Evolutionary conservation across 345 rosid species (phyloP), one percentile per base, ranked within the genome.

Genomic region (Hevea brasiliensis): DNA sequence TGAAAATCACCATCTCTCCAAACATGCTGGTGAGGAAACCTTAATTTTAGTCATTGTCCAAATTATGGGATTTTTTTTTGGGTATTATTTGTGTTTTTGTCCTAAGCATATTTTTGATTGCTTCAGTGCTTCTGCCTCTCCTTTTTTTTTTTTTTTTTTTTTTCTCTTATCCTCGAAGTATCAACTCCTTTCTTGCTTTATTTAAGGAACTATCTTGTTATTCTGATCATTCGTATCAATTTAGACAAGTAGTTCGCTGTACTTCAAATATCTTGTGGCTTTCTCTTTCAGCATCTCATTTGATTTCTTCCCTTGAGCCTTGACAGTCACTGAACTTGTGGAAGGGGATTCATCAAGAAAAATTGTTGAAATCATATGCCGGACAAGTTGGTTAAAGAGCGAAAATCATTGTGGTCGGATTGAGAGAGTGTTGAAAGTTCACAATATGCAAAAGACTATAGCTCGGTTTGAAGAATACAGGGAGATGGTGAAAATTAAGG

Each of bases 261-360:
- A 8, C 27, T 37, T 32, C 4, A 54, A 73, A 29, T 48, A 60
- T n/a, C 48, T 73, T 35, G 48, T 55, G 14, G 56, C 60, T 66
- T 73, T 61, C 48, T 66, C 15, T 17, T 70, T 64, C 62, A 61
- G 62, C 14, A 21, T 42, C 76, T 76, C 44, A 80, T 35, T 42
- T 17, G n/a, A 41, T 73, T 67, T 69, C 42, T 65, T 68, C 55
- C 42, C 7, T 48, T 56, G 66, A 44, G 37, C 37, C 37, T 47
- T 56, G 66, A 44, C 90, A 92, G 99, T 95, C 50, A 89, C 99
- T n/a, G 99, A 95, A 76, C 96, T 95, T 0, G 87, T 89, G 66
- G 99, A 95, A 83, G 99, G 99, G 0, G 99, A 92, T 71, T 95
- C 99, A 17, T 95, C 99, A 0, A 89, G 99, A 75, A 92, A 95